Base-by-base conservation (phyloP, 768 basidiomycete species). In the Auriscalpium vulgare region DNA sequence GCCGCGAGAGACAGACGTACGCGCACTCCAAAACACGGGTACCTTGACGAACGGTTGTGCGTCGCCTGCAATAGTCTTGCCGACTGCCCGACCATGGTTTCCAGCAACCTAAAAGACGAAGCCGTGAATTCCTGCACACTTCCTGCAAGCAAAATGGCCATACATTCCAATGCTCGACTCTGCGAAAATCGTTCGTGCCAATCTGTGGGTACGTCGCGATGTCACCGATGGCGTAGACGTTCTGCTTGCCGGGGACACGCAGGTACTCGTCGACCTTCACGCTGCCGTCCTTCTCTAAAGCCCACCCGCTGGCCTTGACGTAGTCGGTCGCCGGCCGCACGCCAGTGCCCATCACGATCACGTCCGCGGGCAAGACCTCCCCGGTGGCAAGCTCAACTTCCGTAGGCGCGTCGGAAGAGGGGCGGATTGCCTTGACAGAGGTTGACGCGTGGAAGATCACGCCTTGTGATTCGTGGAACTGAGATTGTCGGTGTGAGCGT, bases 81-180 rank as follows among this genome's bases (percentile, higher is more conserved):
- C 93, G n/a, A 88, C 85, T 14, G 86, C 82, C 50, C 91, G 81
- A 2, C 91, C 93, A 56, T 88, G 87, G 68, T 95, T 94, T 48
- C 84, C 83, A 14, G 92, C 91, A 56, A 93, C 86, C 84, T 87
- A 43, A n/a, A 9, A 53, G 51, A 14, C 23, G 47, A 34, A 10
- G 17, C n/a, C 44, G 43, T 10, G 16, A 23, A 29, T 29, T 29
- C 29, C 29, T 4, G 29, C 29, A 1, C 43, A 14, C 11, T 14
- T 11, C 21, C 8, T 35, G n/a, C 11, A 56, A 14, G 19, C 50
- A 17, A 48, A 43, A 10, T 23, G 6, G 36, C 59, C 81, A 44
- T 53, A 87, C 91, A 71, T 92, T 92, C 91, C 93, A 95, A 69
- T 95, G 93, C 69, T 95, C 92, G 56, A 95, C 84, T 50, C 91